Base-by-base conservation (phyloP, 257 asterid genomes). In the Lavandula angustifolia region DNA sequence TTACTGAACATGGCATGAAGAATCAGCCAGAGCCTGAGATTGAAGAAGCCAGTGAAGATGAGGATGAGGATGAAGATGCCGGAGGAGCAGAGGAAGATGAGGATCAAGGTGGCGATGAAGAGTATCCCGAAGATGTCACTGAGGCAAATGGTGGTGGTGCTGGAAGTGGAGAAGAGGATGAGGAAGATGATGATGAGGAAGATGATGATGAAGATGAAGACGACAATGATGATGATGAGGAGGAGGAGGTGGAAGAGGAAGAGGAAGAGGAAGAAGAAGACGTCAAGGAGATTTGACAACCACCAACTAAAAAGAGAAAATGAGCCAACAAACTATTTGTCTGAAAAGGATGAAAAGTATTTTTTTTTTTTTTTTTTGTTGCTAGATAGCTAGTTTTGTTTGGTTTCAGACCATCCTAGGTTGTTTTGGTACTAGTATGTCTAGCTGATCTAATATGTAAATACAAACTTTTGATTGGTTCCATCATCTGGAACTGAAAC, bases 261-360 rank as follows among this genome's bases (percentile, higher is more conserved):
- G 81, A 56, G 1, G 75, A 66, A 0, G 74, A 60, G 7, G 71
- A 62, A 2, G 71, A 74, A 0, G 70, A 68, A 1, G 73, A 69
- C 2, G 74, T 66, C 14, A 74, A 70, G 60, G 76, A 75, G 66
- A 55, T 33, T 29, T 70, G 62, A 38, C 66, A 75, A 11, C 80
- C 80, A 60, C 76, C 80, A 1, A 53, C 74, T 41, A 76, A 76
- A 66, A 66, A 54, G 68, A 76, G 77, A 56, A 77, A 73, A 63
- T 77, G 71, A 73, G 62, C 13, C 27, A 27, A n/a, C 2, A 50
- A 14, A 1, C 48, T 34, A 62, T 49, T 70, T 62, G 52, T 52
- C 33, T 44, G 53, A 54, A 53, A 54, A 62, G 42, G 54, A 38
- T 60, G 38, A 29, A 22, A 46, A 53, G 8, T n/a, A 10, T 12